These are phyloP conservation scores for Euphorbia peplus DNA, from an alignment of 345 rosid genomes.

Conservation along the genomic window DNA sequence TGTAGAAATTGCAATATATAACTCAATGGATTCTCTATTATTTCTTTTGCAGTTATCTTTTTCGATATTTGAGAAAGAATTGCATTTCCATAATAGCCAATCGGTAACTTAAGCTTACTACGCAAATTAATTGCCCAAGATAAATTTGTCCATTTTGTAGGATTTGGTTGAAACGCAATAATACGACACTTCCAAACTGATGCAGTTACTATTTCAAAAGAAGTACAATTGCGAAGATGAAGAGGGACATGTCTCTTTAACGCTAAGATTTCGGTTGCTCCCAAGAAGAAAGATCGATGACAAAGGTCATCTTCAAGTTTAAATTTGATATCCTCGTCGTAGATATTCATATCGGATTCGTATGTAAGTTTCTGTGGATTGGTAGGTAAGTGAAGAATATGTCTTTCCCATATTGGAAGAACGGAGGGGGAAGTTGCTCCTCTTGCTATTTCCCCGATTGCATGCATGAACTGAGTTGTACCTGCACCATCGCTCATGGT, in stretches of 20 bases:
- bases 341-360: too few relatives aligned
- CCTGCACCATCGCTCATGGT: slow-evolving; percentile 19
- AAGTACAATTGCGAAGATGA: too few relatives aligned
- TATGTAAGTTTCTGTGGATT: too few relatives aligned
- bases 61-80: slow-evolving; percentile 21
- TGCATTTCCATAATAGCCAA: slow-evolving; percentile 47
- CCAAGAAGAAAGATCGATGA: slow-evolving; percentile 14
- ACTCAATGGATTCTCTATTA: slow-evolving; percentile 23
- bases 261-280: slow-evolving; percentile 3
- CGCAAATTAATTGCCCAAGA: too few relatives aligned
- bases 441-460: slow-evolving; percentile 14
- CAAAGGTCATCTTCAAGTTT: slow-evolving; percentile 4
- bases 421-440: slow-evolving; percentile 9
- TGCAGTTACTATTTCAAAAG: too few relatives aligned
- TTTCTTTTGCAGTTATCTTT: slow-evolving; percentile 19
- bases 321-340: neutral
- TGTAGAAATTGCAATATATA: slow-evolving; percentile 32
- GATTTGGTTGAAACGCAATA: too few relatives aligned
- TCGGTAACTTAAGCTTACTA: too few relatives aligned
- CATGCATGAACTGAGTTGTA: slow-evolving; percentile 1
- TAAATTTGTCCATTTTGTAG: too few relatives aligned
- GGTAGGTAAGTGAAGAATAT: slow-evolving; percentile 1
- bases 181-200: too few relatives aligned
- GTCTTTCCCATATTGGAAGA: too few relatives aligned
- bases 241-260: too few relatives aligned